A percentile compares a stretch with the other conserved stretches of the same genome.
phyloP scores from a whole-genome alignment of 305 asterid species.

The Fraxinus floribunda region DNA sequence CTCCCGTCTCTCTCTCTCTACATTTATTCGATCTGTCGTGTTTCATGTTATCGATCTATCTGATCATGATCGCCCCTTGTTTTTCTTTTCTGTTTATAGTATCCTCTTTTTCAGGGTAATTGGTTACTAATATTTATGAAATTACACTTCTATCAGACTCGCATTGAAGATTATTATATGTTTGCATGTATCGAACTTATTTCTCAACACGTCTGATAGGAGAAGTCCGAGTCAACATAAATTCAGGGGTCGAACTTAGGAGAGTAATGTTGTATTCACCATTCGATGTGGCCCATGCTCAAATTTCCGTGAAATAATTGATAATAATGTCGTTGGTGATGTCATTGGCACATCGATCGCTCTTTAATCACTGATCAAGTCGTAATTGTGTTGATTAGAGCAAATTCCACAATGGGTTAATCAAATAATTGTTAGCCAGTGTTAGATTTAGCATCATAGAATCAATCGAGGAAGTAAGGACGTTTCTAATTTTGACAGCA shows the following conservation, averaged over 20 bases:
- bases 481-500: background rate
- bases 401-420: background rate
- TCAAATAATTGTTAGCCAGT: background rate
- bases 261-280: background rate
- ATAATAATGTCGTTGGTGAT: background rate
- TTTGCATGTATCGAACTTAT: background rate
- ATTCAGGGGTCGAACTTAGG: background rate
- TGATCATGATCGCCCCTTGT: background rate
- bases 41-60: background rate
- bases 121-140: background rate
- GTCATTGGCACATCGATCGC: background rate
- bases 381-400: background rate
- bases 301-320: background rate
- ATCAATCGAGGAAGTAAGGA: background rate
- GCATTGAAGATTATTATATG: background rate
- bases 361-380: background rate
- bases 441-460: background rate
- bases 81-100: background rate
- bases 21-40: background rate
- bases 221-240: background rate
- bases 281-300: background rate
- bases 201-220: background rate
- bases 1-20: background rate
- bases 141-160: background rate
- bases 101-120: background rate